A percentile compares a stretch with the other conserved stretches of the same genome.
phyloP scores from a whole-genome alignment of 1,284 basidiomycete genomes.

The Cryptococcus maquisensis region DNA sequence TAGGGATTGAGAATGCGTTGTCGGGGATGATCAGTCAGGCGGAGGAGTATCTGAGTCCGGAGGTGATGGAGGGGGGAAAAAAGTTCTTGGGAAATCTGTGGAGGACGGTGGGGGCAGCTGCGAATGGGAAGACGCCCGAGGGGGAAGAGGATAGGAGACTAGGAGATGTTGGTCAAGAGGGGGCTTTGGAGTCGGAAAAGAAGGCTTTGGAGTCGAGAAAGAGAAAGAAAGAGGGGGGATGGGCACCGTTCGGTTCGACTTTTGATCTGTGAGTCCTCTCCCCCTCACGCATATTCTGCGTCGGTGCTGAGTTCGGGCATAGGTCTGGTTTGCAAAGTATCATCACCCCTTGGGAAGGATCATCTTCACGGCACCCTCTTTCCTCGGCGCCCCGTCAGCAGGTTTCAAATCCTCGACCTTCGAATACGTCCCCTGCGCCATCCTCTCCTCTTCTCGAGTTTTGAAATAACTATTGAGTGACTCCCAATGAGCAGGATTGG shows the following conservation, averaged over 20 bases:
- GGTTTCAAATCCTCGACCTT: background rate
- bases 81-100: constrained; percentile 40
- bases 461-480: too few relatives aligned
- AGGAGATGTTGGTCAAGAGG: background rate
- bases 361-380: background rate
- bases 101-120: constrained; percentile 39
- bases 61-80: constrained; percentile 32
- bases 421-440: background rate
- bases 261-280: constrained; percentile 7
- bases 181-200: background rate
- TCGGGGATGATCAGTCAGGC: constrained; percentile 11
- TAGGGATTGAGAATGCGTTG: constrained; percentile 5
- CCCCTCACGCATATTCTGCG: too few relatives aligned
- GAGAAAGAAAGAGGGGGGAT: constrained; percentile 1
- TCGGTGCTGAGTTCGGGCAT: background rate
- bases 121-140: constrained; percentile 34
- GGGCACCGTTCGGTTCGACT: constrained; percentile 5
- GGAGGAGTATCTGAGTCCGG: constrained; percentile 16
- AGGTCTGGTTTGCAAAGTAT: constrained; percentile 10
- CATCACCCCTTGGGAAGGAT: constrained; percentile 10
- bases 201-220: background rate
- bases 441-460: background rate
- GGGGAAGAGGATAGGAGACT: background rate
- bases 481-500: too few relatives aligned
- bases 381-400: too few relatives aligned